Evolutionary conservation across 768 basidiomycete species (phyloP), one percentile per base, ranked within the genome.

Genomic region (Crepidotus variabilis): DNA sequence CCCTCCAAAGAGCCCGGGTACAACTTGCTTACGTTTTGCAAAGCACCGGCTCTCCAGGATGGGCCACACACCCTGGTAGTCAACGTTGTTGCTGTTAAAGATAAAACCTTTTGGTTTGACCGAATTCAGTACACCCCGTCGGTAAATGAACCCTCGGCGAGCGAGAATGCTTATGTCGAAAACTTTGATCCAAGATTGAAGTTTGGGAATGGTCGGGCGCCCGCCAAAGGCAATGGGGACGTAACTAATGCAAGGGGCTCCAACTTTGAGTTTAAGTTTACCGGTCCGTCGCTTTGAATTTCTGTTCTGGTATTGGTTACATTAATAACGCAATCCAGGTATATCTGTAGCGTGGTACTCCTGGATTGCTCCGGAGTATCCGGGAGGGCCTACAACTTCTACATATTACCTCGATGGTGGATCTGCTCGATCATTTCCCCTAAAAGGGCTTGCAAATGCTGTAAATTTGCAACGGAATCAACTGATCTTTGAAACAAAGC

Each of bases 181-280:
- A 57, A 60, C 24, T 36, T 45, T 0, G 67, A 69, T 52, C 52
- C 67, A 2, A 36, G 58, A 9, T 61, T 69, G 18, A 50, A 61
- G 32, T 68, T 55, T 36, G 62, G 61, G 13, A 14, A 52, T 1
- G 63, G 64, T 1, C 69, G 70, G 70, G 47, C 10, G 16, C 1
- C 34, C 36, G 54, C 59, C 59, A 22, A 47, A 18, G 51, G 57
- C 32, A 20, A 51, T 21, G 55, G 58, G 18, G 61, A 63, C 21
- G 39, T 58, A 20, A 68, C 67, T 7, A 62, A 64, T 35, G 59
- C 50, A 13, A 43, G 20, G 6, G 66, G 66, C 6, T 58, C 66
- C 6, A 65, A 53, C n/a, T 56, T 66, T 2, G 51, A 59, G 6
- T 61, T 69, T 22, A 56, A 63, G 35, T 70, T 72, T 51, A 59